Percentiles rank a stretch among this genome's conserved stretches.
Conservation (phyloP, 2,329 filamentous ascomycete genomes). For the Paraphaeosphaeria sporulosa region DNA sequence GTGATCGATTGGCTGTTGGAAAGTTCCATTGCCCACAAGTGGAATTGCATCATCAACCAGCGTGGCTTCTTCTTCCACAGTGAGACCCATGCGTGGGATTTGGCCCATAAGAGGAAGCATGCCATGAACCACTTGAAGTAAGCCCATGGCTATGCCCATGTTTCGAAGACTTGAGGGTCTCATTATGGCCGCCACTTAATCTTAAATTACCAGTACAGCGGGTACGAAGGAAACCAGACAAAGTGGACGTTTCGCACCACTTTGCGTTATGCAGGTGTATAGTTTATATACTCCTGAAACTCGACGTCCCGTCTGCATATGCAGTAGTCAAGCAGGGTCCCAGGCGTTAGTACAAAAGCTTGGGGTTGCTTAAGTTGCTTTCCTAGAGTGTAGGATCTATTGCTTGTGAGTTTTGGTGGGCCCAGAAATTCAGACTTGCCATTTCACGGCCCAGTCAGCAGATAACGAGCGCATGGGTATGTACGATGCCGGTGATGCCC, state of each 20-base stretch:
- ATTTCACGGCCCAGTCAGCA: neutral
- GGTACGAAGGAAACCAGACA: neutral
- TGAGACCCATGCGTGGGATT: neutral
- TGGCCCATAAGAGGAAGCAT: neutral
- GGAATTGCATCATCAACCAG: neutral
- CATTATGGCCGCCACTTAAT: neutral
- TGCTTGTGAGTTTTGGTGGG: neutral
- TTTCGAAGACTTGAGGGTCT: neutral
- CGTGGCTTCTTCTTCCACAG: neutral
- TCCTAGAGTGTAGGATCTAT: too few species aligned
- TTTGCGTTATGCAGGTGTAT: neutral
- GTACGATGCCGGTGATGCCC: neutral
- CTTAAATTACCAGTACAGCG: neutral
- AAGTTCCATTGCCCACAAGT: neutral
- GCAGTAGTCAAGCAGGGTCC: neutral
- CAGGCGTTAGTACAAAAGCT: neutral
- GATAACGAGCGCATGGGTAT: neutral
- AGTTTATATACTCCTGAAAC: neutral
- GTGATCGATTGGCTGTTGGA: neutral
- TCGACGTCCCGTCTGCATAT: neutral
- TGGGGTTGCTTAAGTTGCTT: neutral
- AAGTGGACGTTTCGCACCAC: neutral
- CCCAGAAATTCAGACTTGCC: neutral
- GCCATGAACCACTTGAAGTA: neutral
- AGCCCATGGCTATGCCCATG: neutral